A percentile compares a stretch with the other conserved stretches of the same genome.
Evolutionary conservation across 352 stramenopile genomes (phyloP).

Genomic region (Pilasporangium apinafurcum): DNA sequence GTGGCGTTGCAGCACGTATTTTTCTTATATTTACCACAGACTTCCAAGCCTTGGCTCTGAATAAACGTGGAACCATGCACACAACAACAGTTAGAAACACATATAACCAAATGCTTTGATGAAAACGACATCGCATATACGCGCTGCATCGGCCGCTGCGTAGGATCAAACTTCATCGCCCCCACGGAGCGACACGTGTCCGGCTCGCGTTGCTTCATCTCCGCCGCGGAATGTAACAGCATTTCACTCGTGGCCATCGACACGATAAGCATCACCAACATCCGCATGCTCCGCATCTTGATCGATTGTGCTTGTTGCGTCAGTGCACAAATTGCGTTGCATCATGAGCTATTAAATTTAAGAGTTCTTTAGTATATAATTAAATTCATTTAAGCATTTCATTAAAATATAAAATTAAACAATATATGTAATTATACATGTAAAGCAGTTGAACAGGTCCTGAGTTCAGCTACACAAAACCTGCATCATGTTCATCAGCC

Average conservation of each 20-base stretch:
- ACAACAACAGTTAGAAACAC: not conserved
- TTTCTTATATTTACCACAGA: slow-evolving; percentile 76
- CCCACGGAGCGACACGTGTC: slow-evolving; percentile 53
- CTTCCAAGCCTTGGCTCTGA: slow-evolving; percentile 56
- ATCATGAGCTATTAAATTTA: no score
- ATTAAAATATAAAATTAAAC: not conserved
- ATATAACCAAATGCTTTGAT: not conserved
- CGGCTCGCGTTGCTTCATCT: slow-evolving; percentile 17
- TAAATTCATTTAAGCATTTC: not conserved
- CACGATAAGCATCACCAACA: slow-evolving; percentile 6
- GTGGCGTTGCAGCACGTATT: slow-evolving; percentile 79
- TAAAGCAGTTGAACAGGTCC: not conserved
- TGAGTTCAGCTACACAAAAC: no score
- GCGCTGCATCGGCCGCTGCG: slow-evolving; percentile 56
- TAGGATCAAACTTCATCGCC: slow-evolving; percentile 59
- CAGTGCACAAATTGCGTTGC: no score
- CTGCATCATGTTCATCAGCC: not conserved
- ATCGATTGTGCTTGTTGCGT: no score
- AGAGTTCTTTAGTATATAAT: not conserved
- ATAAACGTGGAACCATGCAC: not conserved
- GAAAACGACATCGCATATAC: slow-evolving; percentile 19
- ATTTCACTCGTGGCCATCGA: slow-evolving; percentile 16
- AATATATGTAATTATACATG: not conserved
- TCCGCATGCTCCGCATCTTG: slow-evolving; percentile 8
- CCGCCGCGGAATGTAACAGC: slow-evolving; percentile 6